phyloP scores from a whole-genome alignment of 345 rosid species.

The Arabis alpina region DNA sequence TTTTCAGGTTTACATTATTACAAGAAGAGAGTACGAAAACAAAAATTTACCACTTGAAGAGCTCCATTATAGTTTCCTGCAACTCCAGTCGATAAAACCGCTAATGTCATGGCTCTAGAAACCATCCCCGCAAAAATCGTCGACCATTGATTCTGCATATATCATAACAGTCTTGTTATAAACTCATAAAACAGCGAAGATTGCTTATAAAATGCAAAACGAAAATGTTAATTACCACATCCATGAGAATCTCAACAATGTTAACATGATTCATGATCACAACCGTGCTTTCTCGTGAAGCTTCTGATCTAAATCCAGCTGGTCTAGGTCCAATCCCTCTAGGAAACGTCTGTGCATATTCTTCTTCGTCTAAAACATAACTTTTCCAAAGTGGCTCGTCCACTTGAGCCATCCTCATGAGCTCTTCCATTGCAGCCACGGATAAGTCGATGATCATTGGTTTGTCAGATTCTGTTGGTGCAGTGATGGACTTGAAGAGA shows the following conservation, averaged over 20 bases:
- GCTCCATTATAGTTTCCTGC: conserved; percentile 94
- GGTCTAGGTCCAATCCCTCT: conserved; percentile 79
- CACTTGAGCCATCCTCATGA: conserved; percentile 81
- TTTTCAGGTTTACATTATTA: background rate
- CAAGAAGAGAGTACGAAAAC: background rate
- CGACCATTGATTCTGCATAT: conserved; percentile 79
- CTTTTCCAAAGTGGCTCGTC: conserved; percentile 78
- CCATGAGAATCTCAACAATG: conserved; percentile 94
- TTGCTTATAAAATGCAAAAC: background rate
- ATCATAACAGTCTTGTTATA: background rate
- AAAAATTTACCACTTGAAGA: conserved; percentile 70
- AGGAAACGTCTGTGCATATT: conserved; percentile 71
- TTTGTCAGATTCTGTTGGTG: conserved; percentile 77
- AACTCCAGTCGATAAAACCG: conserved; percentile 83
- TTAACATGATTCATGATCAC: conserved; percentile 87
- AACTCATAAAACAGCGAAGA: background rate
- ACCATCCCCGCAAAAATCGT: conserved; percentile 81
- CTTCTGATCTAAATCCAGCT: conserved; percentile 71
- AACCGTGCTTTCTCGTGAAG: conserved; percentile 73
- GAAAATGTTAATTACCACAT: conserved; percentile 52
- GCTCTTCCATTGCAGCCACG: conserved; percentile 93
- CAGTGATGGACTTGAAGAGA: conserved; percentile 62
- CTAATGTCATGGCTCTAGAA: conserved; percentile 77
- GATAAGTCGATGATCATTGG: conserved; percentile 85
- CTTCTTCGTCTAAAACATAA: conserved; percentile 63